A percentile compares a stretch with the other conserved stretches of the same genome.
These are phyloP conservation scores for Exophiala sp. DNA, from an alignment of 2,329 filamentous ascomycete species.

Conservation along the genomic window DNA sequence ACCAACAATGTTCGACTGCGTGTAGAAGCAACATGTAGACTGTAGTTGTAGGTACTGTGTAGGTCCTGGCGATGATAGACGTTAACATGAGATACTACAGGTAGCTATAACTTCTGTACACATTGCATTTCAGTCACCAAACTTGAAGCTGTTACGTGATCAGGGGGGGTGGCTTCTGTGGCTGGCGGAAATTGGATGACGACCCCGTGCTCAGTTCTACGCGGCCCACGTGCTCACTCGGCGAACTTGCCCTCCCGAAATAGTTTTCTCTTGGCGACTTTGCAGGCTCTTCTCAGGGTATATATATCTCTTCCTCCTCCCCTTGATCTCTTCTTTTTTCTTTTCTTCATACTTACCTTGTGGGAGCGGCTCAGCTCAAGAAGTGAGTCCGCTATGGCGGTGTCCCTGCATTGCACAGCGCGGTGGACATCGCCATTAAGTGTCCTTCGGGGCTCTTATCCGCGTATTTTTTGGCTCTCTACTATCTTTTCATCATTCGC, in stretches of 20 bases:
- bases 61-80: too few species aligned
- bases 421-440: constrained; percentile 26
- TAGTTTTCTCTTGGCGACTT: neutral
- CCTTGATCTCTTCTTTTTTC: neutral
- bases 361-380: constrained; percentile 28
- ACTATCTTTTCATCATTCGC: constrained; percentile 28
- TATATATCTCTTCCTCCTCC: neutral
- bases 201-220: neutral
- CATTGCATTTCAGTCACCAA: too few species aligned
- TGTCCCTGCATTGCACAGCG: constrained; percentile 31
- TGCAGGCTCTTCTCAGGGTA: neutral
- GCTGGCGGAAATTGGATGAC: neutral
- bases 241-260: neutral
- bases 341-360: constrained; percentile 26
- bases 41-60: too few species aligned
- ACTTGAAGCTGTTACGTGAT: too few species aligned
- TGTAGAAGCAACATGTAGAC: too few species aligned
- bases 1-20: too few species aligned
- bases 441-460: constrained; percentile 30
- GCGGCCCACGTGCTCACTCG: neutral
- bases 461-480: constrained; percentile 31
- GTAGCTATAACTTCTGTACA: too few species aligned
- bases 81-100: too few species aligned
- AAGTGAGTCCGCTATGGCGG: constrained; percentile 25
- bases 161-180: neutral